Evolutionary conservation across 2,329 filamentous ascomycete genomes (phyloP).

Genomic region (Penicillium capsulatum): DNA sequence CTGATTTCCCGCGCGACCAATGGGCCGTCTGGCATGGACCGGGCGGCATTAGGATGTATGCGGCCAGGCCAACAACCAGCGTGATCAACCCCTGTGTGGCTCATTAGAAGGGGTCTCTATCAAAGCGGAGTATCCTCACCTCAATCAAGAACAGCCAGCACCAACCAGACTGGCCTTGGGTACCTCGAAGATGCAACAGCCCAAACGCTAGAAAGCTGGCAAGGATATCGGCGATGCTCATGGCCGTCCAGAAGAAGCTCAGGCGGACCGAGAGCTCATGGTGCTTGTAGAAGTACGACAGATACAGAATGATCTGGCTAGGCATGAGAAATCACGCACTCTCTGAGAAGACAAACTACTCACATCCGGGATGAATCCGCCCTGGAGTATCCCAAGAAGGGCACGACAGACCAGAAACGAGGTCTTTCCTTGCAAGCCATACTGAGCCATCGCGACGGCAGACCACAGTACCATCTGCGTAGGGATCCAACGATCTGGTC

Average conservation of each 20-base stretch:
- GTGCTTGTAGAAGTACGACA: constrained; percentile 68
- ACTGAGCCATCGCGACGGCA: constrained; percentile 45
- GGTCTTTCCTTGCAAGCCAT: constrained; percentile 41
- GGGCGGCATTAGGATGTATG: constrained; percentile 43
- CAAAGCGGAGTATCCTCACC: constrained; percentile 9
- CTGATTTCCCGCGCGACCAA: constrained; percentile 48
- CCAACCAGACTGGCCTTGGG: constrained; percentile 32
- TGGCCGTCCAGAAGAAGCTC: constrained; percentile 25
- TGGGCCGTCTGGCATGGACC: constrained; percentile 45
- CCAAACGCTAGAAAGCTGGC: constrained; percentile 43
- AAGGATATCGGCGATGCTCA: constrained; percentile 43
- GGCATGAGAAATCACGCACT: too few relatives aligned
- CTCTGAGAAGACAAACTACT: too few relatives aligned
- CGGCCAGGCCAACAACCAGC: constrained; percentile 40
- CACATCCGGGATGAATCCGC: constrained; percentile 59
- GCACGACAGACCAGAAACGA: constrained; percentile 37
- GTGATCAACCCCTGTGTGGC: constrained; percentile 36
- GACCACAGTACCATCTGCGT: constrained; percentile 51
- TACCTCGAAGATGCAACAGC: constrained; percentile 34
- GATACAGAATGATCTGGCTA: constrained; percentile 43
- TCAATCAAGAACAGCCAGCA: constrained; percentile 36
- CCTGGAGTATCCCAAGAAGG: constrained; percentile 43
- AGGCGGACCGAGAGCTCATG: constrained; percentile 56
- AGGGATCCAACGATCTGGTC: constrained; percentile 54
- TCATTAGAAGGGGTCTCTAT: constrained; percentile 14